A percentile compares a stretch with the other conserved stretches of the same genome.
Evolutionary conservation across 441 rosid genomes (phyloP).

Genomic region (Breynia disticha): DNA sequence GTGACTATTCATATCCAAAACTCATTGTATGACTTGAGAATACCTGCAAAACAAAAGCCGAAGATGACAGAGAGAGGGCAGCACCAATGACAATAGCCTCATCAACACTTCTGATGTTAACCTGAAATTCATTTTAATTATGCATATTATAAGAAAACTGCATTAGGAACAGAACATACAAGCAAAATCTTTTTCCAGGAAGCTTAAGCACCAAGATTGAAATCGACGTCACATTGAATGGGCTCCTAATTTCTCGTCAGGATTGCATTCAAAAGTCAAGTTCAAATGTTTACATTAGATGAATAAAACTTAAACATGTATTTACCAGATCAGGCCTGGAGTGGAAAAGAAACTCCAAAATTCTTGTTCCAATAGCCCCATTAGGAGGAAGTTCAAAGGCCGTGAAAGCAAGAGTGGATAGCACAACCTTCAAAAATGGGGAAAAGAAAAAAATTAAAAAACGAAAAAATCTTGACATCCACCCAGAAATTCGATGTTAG

Average conservation of each 20-base stretch:
- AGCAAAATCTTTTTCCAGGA: no score
- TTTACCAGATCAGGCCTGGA: constrained; percentile 87
- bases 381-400: constrained; percentile 99
- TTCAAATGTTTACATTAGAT: background rate
- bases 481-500: no score
- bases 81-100: constrained; percentile 97
- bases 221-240: no score
- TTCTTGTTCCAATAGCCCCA: constrained; percentile 83
- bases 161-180: no score
- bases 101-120: constrained; percentile 91
- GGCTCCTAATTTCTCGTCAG: no score
- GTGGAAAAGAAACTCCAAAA: constrained; percentile 85
- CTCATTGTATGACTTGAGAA: constrained; percentile 14
- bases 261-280: background rate
- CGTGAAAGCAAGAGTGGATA: constrained; percentile 88
- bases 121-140: constrained; percentile 36
- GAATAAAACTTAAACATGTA: background rate
- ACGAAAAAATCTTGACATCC: no score
- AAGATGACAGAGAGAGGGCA: constrained; percentile 92
- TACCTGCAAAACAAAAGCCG: constrained; percentile 98
- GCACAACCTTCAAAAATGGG: constrained; percentile 56
- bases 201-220: no score
- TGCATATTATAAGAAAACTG: background rate
- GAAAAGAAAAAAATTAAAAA: background rate
- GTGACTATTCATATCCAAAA: background rate